A percentile compares a stretch with the other conserved stretches of the same genome.
Conservation (phyloP, 2,329 filamentous ascomycete genomes). For the Eutypa lata region DNA sequence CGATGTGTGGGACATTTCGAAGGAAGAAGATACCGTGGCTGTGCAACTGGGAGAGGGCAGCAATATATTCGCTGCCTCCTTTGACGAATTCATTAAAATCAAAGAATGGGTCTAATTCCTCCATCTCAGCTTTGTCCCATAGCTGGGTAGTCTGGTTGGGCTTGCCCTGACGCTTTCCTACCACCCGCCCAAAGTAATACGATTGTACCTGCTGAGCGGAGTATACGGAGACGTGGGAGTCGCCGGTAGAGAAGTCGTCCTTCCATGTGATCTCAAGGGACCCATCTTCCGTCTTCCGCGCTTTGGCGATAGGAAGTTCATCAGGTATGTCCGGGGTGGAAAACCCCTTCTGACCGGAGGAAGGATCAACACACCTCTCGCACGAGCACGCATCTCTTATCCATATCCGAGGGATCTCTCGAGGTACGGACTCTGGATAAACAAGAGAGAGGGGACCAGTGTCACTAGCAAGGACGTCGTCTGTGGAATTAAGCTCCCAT, state of each 20-base stretch:
- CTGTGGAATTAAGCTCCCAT: background rate
- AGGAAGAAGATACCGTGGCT: conserved; percentile 74
- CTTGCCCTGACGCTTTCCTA: background rate
- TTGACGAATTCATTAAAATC: conserved; percentile 71
- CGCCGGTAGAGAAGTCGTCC: conserved; percentile 35
- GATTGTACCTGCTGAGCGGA: conserved; percentile 13
- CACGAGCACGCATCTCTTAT: conserved; percentile 60
- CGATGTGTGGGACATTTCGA: conserved; percentile 66
- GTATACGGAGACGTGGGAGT: conserved; percentile 32
- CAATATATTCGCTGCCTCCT: conserved; percentile 52
- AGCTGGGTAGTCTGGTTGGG: background rate
- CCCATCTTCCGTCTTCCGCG: conserved; percentile 30
- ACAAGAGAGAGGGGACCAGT: background rate
- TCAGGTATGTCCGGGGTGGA: conserved; percentile 60
- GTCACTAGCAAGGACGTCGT: background rate
- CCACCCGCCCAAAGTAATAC: conserved; percentile 15
- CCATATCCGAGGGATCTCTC: conserved; percentile 20
- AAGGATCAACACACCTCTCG: conserved; percentile 52
- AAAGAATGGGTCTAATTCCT: conserved; percentile 48
- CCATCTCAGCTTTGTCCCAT: conserved; percentile 34
- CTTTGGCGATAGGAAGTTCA: conserved; percentile 34
- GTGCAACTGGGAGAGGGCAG: conserved; percentile 60
- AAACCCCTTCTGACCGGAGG: conserved; percentile 62
- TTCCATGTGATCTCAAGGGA: conserved; percentile 60
- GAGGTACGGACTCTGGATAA: background rate